A percentile compares a stretch with the other conserved stretches of the same genome.
These are phyloP conservation scores for Xanthoceras sorbifolium DNA, from an alignment of 345 rosid species.

Conservation along the genomic window DNA sequence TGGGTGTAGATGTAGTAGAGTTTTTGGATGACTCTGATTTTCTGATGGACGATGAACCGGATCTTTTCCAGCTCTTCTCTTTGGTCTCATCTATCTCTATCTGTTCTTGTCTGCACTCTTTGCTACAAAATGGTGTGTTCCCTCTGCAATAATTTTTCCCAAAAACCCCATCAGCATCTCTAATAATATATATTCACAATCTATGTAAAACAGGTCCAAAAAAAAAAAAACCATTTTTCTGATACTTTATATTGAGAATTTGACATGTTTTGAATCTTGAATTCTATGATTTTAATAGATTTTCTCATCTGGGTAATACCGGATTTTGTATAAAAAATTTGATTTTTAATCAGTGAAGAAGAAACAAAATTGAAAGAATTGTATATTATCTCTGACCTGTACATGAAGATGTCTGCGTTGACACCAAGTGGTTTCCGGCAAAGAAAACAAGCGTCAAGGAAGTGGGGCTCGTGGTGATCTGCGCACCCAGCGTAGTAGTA, in stretches of 20 bases:
- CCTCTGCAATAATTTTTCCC: constrained; percentile 51
- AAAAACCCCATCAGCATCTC: background rate
- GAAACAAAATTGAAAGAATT: background rate
- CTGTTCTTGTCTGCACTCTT: constrained; percentile 83
- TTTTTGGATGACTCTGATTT: constrained; percentile 45
- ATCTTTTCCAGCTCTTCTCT: constrained; percentile 50
- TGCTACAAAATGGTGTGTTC: constrained; percentile 71
- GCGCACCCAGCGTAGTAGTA: constrained; percentile 35
- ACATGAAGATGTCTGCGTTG: constrained; percentile 87
- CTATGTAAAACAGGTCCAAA: no score
- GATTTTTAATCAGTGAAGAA: no score
- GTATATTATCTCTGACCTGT: constrained; percentile 48
- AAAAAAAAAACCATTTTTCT: background rate
- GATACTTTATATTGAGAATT: no score
- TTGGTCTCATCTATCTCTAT: constrained; percentile 64
- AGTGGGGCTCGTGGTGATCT: constrained; percentile 50
- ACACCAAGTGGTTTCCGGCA: constrained; percentile 63
- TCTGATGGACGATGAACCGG: constrained; percentile 52
- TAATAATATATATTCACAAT: background rate
- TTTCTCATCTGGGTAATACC: background rate
- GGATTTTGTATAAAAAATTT: background rate
- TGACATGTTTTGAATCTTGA: background rate
- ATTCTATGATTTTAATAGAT: background rate
- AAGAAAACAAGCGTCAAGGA: constrained; percentile 70
- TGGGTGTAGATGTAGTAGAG: constrained; percentile 19